Conservation (phyloP, 2,329 filamentous ascomycete genomes). For the Gaeumannomyces tritici region DNA sequence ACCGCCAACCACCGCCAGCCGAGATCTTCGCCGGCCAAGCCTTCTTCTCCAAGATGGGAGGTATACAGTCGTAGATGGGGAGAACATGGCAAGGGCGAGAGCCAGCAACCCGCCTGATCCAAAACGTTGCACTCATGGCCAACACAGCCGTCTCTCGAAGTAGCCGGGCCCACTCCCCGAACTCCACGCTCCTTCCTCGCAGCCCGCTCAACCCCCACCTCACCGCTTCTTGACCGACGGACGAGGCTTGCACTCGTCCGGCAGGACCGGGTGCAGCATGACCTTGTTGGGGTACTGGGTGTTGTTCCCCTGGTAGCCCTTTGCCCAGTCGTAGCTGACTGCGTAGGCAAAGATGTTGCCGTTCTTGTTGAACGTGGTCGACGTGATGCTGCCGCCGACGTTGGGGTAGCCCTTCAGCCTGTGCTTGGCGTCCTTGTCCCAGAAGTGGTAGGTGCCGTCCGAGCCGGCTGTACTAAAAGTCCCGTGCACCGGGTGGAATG, state of each 20-base stretch:
- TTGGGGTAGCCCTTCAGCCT: conserved; percentile 80
- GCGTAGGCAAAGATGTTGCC: conserved; percentile 83
- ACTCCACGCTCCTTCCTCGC: background rate
- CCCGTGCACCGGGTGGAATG: conserved; percentile 91
- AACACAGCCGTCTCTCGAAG: conserved; percentile 15
- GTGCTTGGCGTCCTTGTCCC: conserved; percentile 89
- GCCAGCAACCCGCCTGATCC: background rate
- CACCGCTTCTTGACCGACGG: conserved; percentile 49
- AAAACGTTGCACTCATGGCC: background rate
- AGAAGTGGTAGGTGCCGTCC: conserved; percentile 95
- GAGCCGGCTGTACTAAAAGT: conserved; percentile 97
- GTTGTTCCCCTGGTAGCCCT: conserved; percentile 82
- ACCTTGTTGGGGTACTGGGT: conserved; percentile 68
- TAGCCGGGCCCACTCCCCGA: conserved; percentile 18
- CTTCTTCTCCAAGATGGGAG: background rate
- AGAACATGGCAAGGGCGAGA: background rate
- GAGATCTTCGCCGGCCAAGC: background rate
- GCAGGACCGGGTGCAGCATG: conserved; percentile 68
- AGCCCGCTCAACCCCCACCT: background rate
- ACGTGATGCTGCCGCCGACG: conserved; percentile 77
- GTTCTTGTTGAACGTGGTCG: conserved; percentile 82
- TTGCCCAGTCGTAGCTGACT: conserved; percentile 96
- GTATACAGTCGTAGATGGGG: too few relatives aligned
- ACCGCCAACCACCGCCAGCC: background rate
- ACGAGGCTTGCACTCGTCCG: conserved; percentile 54